Conservation (phyloP, 805 yeast species). For the Sugiyamaella qingdaonensis region DNA sequence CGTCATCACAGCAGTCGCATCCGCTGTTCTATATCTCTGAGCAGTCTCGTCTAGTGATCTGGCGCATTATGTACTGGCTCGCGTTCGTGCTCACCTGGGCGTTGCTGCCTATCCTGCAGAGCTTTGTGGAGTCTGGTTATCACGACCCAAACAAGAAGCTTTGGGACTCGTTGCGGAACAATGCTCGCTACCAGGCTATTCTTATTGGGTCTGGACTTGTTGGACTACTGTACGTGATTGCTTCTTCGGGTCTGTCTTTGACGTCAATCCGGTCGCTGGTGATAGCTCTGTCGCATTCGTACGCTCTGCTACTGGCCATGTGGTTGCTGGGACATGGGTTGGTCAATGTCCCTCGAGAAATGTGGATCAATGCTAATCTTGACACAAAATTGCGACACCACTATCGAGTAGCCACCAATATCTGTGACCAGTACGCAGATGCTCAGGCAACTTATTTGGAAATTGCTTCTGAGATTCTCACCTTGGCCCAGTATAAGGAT, state of each 20-base stretch:
- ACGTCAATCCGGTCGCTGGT: slow-evolving; percentile 59
- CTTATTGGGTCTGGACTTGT: slow-evolving; percentile 49
- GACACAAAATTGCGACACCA: slow-evolving; percentile 34
- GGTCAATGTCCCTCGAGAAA: slow-evolving; percentile 57
- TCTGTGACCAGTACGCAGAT: slow-evolving; percentile 61
- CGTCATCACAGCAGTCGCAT: slow-evolving; percentile 41
- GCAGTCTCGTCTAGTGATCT: slow-evolving; percentile 47
- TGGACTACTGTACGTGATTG: slow-evolving; percentile 56
- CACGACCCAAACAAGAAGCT: slow-evolving; percentile 45
- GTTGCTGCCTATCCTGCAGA: slow-evolving; percentile 66
- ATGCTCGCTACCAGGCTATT: slow-evolving; percentile 57
- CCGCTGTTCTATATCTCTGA: slow-evolving; percentile 47
- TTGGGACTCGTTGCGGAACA: slow-evolving; percentile 52
- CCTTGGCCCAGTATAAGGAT: slow-evolving; percentile 45
- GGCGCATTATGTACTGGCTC: slow-evolving; percentile 78
- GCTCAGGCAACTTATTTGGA: slow-evolving; percentile 60
- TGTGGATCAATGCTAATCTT: slow-evolving; percentile 35
- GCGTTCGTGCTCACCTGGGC: slow-evolving; percentile 80
- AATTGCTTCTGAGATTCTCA: slow-evolving; percentile 53
- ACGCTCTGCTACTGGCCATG: slow-evolving; percentile 66
- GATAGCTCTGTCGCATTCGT: slow-evolving; percentile 73
- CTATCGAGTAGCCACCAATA: slow-evolving; percentile 53
- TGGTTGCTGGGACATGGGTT: slow-evolving; percentile 87
- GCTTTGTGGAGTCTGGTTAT: slow-evolving; percentile 68
- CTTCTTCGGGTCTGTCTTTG: slow-evolving; percentile 52